Evolutionary conservation across 495 filamentous ascomycete species (phyloP).

Genomic region (Halenospora varia): DNA sequence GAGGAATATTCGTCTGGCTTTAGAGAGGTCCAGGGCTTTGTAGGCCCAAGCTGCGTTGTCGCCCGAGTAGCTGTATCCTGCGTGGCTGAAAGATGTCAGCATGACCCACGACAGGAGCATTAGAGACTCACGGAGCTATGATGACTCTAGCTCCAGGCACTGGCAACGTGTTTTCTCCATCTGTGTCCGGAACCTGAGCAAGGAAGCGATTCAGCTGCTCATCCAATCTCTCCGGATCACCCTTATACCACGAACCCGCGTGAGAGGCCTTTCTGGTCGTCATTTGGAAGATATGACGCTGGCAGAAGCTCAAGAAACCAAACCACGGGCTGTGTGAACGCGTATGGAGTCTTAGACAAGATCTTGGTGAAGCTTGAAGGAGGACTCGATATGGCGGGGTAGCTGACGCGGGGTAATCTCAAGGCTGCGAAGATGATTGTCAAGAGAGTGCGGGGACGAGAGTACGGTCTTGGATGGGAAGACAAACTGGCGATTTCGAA

Average conservation of each 20-base stretch:
- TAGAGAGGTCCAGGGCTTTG: constrained; percentile 78
- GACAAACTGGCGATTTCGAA: too few species aligned
- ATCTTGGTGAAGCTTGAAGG: too few species aligned
- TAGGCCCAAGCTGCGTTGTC: constrained; percentile 94
- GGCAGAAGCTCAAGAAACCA: too few species aligned
- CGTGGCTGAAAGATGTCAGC: constrained; percentile 60
- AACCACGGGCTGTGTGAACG: too few species aligned
- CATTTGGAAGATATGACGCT: too few species aligned
- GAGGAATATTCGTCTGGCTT: constrained; percentile 86
- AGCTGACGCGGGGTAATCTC: too few species aligned
- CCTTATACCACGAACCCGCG: constrained; percentile 83
- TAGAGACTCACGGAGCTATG: constrained; percentile 80
- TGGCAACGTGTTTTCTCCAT: constrained; percentile 61
- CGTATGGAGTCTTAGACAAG: too few species aligned
- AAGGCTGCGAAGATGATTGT: too few species aligned
- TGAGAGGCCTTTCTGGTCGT: constrained; percentile 61
- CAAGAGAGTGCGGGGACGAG: too few species aligned
- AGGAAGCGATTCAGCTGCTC: constrained; percentile 77
- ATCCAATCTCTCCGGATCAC: constrained; percentile 51
- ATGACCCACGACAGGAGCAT: not conserved
- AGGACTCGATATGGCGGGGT: too few species aligned
- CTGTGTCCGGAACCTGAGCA: constrained; percentile 59
- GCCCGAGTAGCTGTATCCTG: constrained; percentile 93
- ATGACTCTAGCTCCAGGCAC: constrained; percentile 77
- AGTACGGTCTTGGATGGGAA: too few species aligned